phyloP scores from a whole-genome alignment of 352 stramenopile genomes.

The Globisporangium orthogonon region DNA sequence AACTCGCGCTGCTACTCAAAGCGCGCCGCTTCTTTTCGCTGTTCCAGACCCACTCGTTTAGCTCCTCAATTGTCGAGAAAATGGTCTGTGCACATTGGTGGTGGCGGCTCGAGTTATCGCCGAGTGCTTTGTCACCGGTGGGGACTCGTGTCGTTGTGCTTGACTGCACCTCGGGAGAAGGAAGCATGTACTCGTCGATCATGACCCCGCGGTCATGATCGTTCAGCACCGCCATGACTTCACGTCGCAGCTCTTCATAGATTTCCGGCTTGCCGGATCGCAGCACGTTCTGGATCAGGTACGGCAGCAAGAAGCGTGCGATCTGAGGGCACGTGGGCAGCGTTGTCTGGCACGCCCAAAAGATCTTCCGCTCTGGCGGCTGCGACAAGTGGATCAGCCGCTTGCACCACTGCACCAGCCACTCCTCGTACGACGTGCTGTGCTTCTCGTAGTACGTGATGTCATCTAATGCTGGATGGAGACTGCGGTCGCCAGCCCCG shows the following conservation, averaged over 20 bases:
- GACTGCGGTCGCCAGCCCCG: conserved; percentile 15
- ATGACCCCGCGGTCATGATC: conserved; percentile 59
- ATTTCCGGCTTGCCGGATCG: conserved; percentile 52
- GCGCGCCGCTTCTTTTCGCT: conserved; percentile 74
- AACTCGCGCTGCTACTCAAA: conserved; percentile 37
- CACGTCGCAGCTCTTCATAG: conserved; percentile 67
- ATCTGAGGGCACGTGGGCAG: conserved; percentile 67
- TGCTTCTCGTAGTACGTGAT: conserved; percentile 76
- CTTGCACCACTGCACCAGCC: conserved; percentile 74
- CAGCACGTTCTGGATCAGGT: conserved; percentile 84
- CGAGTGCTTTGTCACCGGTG: conserved; percentile 12
- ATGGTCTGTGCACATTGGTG: conserved; percentile 84
- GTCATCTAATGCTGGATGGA: conserved; percentile 24
- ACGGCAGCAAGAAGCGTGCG: conserved; percentile 73
- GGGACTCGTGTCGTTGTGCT: conserved; percentile 3
- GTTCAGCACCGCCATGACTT: conserved; percentile 77
- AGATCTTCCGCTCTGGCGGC: conserved; percentile 82
- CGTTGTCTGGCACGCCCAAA: conserved; percentile 56
- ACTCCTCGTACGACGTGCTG: conserved; percentile 70
- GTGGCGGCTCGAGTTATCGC: conserved; percentile 67
- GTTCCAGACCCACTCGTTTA: conserved; percentile 87
- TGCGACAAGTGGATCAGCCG: conserved; percentile 72
- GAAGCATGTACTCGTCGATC: conserved; percentile 38
- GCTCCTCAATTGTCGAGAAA: conserved; percentile 80
- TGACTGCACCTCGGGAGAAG: conserved; percentile 19